phyloP scores from a whole-genome alignment of 2,329 filamentous ascomycete species.

The Fusarium pseudocircinatum region DNA sequence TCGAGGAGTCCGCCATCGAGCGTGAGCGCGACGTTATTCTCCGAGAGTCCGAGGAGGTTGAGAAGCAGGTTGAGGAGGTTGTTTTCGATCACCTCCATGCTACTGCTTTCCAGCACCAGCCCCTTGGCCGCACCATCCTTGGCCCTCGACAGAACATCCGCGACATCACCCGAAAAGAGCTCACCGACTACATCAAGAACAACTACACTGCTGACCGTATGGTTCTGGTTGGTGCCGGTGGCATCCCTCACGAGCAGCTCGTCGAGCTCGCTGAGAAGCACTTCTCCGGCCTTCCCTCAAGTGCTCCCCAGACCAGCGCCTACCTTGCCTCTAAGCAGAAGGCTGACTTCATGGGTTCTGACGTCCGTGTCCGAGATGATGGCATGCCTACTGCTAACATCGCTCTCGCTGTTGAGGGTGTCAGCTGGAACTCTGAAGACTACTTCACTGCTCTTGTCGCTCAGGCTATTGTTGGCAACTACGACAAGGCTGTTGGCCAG shows the following conservation, averaged over 20 bases:
- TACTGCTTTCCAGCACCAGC: constrained; percentile 96
- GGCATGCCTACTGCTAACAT: constrained; percentile 97
- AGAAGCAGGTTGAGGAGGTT: constrained; percentile 99
- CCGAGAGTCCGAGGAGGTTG: constrained; percentile 98
- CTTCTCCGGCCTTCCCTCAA: constrained; percentile 82
- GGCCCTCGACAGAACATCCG: constrained; percentile 98
- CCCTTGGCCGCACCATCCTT: constrained; percentile 96
- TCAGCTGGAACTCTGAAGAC: constrained; percentile 98
- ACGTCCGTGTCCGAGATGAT: constrained; percentile 95
- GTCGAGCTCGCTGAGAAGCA: constrained; percentile 97
- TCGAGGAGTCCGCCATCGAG: constrained; percentile 92
- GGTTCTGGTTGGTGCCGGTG: constrained; percentile 96
- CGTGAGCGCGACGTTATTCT: constrained; percentile 98
- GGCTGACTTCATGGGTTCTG: constrained; percentile 96
- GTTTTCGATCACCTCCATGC: constrained; percentile 99
- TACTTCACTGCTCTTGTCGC: constrained; percentile 98
- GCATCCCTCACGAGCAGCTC: constrained; percentile 91
- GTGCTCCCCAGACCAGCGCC: constrained; percentile 78
- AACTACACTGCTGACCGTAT: constrained; percentile 99
- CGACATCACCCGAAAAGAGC: constrained; percentile 90
- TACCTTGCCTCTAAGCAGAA: constrained; percentile 83
- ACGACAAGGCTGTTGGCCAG: constrained; percentile 98
- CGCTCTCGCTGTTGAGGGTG: constrained; percentile 97
- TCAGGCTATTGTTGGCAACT: constrained; percentile 99
- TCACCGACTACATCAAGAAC: constrained; percentile 96